A percentile compares a stretch with the other conserved stretches of the same genome.
These are phyloP conservation scores for Phaeosphaeriaceae sp. DNA, from an alignment of 2,329 filamentous ascomycete genomes.

Conservation along the genomic window DNA sequence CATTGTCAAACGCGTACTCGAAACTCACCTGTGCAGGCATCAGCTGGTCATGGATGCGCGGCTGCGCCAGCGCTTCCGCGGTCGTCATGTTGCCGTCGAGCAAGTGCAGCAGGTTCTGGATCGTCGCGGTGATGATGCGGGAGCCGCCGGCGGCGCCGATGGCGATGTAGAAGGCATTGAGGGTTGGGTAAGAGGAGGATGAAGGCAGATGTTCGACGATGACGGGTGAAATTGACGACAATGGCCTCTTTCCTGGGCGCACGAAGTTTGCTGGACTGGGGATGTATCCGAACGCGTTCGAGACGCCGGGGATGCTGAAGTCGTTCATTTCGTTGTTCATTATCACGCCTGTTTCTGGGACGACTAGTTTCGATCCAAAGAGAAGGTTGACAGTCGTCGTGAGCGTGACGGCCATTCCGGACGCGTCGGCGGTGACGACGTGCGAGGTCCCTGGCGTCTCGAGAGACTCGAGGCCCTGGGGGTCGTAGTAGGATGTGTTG, in stretches of 20 bases:
- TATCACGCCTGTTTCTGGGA: slow-evolving; percentile 82
- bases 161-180: slow-evolving; percentile 64
- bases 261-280: slow-evolving; percentile 84
- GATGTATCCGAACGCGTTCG: slow-evolving; percentile 85
- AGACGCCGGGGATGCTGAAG: slow-evolving; percentile 80
- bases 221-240: slow-evolving; percentile 82
- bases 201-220: slow-evolving; percentile 73
- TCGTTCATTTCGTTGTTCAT: slow-evolving; percentile 63
- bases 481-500: slow-evolving; percentile 77
- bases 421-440: slow-evolving; percentile 72
- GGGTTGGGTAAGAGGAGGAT: slow-evolving; percentile 17
- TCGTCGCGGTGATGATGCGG: slow-evolving; percentile 80
- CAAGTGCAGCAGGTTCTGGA: slow-evolving; percentile 76
- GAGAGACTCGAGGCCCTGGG: slow-evolving; percentile 68
- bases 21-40: slow-evolving; percentile 73
- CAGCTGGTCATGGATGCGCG: slow-evolving; percentile 82
- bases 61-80: slow-evolving; percentile 67
- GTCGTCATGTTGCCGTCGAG: slow-evolving; percentile 70
- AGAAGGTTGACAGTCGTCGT: slow-evolving; percentile 90
- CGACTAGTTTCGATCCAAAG: slow-evolving; percentile 81
- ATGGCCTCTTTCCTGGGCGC: slow-evolving; percentile 77
- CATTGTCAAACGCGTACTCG: slow-evolving; percentile 73
- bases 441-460: slow-evolving; percentile 78
- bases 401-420: slow-evolving; percentile 77
- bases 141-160: slow-evolving; percentile 82